Evolutionary conservation across 768 basidiomycete species (phyloP).

Genomic region (Termitomyces sp.): DNA sequence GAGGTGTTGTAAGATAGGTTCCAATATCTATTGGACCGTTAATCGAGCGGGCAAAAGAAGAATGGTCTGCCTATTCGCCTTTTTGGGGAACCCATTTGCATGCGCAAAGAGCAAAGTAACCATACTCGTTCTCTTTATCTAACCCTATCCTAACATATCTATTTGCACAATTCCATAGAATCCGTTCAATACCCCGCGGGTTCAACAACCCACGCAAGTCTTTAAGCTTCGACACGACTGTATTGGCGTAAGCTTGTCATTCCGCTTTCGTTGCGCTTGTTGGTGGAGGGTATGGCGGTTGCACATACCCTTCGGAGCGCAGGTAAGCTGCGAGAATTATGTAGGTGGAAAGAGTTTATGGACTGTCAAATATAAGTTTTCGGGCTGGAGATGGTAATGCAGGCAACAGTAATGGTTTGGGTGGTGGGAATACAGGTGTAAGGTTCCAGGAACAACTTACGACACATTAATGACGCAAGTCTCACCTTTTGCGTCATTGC

Average conservation of each 20-base stretch:
- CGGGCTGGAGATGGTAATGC: slow-evolving; percentile 34
- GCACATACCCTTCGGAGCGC: slow-evolving; percentile 36
- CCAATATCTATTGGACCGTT: slow-evolving; percentile 58
- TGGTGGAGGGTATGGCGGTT: slow-evolving; percentile 27
- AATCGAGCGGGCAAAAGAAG: neutral
- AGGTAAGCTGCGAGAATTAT: slow-evolving; percentile 49
- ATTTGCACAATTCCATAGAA: slow-evolving; percentile 69
- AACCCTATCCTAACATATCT: slow-evolving; percentile 49
- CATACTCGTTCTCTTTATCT: slow-evolving; percentile 26
- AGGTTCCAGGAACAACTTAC: too few species aligned
- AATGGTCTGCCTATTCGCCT: slow-evolving; percentile 39
- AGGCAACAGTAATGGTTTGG: slow-evolving; percentile 26
- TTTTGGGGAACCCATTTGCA: slow-evolving; percentile 86
- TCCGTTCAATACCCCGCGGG: slow-evolving; percentile 31
- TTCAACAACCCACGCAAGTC: slow-evolving; percentile 24
- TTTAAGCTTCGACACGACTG: slow-evolving; percentile 19
- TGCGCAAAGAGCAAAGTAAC: slow-evolving; percentile 75
- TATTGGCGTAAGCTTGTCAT: slow-evolving; percentile 19
- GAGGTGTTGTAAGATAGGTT: slow-evolving; percentile 53
- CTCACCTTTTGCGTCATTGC: too few species aligned
- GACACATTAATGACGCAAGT: too few species aligned
- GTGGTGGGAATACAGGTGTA: slow-evolving; percentile 34
- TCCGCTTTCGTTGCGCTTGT: slow-evolving; percentile 30
- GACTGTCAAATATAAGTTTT: slow-evolving; percentile 24
- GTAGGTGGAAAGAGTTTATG: slow-evolving; percentile 46